Evolutionary conservation across 352 stramenopile species (phyloP).

Genomic region (Pythium chondricola): DNA sequence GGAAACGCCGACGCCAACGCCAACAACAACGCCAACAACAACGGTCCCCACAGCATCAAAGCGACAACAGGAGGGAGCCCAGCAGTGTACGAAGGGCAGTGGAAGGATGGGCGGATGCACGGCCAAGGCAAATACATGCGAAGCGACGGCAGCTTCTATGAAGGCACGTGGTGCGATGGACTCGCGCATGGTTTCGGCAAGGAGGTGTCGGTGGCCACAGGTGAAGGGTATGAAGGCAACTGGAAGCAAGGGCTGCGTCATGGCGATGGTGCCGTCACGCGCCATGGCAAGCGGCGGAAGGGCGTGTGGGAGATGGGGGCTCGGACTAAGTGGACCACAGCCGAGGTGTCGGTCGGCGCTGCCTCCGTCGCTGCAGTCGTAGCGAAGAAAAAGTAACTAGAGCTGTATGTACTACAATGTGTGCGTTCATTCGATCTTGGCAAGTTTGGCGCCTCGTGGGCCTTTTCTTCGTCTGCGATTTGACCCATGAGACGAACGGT

Average conservation of each 20-base stretch:
- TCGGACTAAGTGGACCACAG: constrained; percentile 60
- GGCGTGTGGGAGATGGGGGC: constrained; percentile 56
- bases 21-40: background rate
- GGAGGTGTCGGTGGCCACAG: constrained; percentile 28
- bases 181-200: constrained; percentile 50
- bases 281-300: constrained; percentile 31
- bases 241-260: constrained; percentile 52
- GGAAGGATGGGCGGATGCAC: constrained; percentile 58
- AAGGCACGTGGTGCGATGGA: constrained; percentile 56
- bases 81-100: constrained; percentile 47
- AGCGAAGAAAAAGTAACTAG: too few relatives aligned
- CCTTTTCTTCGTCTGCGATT: constrained; percentile 37
- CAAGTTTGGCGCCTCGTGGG: constrained; percentile 42
- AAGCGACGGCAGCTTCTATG: constrained; percentile 53
- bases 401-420: too few relatives aligned
- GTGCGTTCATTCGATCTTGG: constrained; percentile 45
- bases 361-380: background rate
- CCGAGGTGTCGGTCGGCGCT: constrained; percentile 29
- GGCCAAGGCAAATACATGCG: constrained; percentile 62
- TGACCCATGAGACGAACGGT: background rate
- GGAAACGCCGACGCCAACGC: background rate
- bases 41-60: background rate
- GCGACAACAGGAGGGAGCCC: background rate
- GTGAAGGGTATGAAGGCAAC: constrained; percentile 55
- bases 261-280: constrained; percentile 45